These are phyloP conservation scores for Filobasidium uniguttulatum DNA, from an alignment of 1,284 basidiomycete genomes.

Conservation along the genomic window DNA sequence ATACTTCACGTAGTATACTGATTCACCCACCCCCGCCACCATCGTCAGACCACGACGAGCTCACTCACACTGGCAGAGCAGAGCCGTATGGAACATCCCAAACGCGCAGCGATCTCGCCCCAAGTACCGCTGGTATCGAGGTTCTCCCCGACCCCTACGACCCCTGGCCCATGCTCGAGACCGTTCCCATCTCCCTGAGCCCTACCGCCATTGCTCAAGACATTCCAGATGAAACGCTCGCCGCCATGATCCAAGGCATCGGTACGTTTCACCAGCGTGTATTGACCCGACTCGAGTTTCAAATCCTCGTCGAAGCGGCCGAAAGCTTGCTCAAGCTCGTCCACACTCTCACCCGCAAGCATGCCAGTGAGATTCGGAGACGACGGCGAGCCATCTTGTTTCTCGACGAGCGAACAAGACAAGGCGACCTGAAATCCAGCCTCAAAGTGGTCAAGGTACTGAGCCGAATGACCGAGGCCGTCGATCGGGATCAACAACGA, in stretches of 20 bases:
- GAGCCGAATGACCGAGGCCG: neutral
- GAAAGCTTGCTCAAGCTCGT: neutral
- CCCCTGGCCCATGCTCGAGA: neutral
- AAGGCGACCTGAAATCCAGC: neutral
- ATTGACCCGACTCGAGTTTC: neutral
- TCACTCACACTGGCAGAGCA: neutral
- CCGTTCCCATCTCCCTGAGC: neutral
- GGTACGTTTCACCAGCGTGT: neutral
- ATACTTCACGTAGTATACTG: too few relatives aligned
- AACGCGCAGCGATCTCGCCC: neutral
- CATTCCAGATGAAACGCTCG: neutral
- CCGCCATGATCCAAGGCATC: neutral
- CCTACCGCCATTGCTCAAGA: neutral
- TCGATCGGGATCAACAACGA: neutral
- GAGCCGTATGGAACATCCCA: neutral
- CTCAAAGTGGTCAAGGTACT: neutral
- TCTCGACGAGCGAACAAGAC: too few relatives aligned
- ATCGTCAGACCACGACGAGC: too few relatives aligned
- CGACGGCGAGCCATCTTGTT: neutral
- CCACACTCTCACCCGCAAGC: neutral
- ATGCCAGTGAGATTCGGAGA: neutral
- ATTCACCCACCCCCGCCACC: neutral
- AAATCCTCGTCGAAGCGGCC: neutral
- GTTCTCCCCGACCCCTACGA: neutral
- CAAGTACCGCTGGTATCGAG: neutral